phyloP scores from a whole-genome alignment of 306 rosid genomes.

The Mimosa bimucronata region DNA sequence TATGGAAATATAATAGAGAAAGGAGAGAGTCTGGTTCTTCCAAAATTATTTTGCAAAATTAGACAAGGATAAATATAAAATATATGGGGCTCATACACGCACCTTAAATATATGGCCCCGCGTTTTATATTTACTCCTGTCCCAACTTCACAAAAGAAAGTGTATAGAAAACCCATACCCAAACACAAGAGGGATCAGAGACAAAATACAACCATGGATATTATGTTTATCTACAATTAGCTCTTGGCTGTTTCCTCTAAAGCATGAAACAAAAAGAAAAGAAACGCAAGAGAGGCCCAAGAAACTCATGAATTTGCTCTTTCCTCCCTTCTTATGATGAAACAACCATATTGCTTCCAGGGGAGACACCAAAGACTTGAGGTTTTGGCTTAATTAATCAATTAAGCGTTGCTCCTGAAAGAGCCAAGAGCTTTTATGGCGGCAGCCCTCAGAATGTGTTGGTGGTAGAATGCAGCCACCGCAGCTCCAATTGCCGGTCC shows the following conservation, averaged over 20 bases:
- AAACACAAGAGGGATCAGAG: conserved; percentile 29
- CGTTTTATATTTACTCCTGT: background rate
- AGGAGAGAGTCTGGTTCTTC: background rate
- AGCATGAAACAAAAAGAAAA: background rate
- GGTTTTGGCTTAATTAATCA: background rate
- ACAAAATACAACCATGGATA: conserved; percentile 47
- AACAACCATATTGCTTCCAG: conserved; percentile 38
- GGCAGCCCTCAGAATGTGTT: conserved; percentile 72
- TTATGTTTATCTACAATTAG: conserved; percentile 61
- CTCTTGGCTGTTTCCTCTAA: conserved; percentile 30
- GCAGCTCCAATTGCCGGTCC: conserved; percentile 92
- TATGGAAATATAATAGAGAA: no score
- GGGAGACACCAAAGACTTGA: conserved; percentile 10
- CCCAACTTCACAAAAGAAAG: background rate
- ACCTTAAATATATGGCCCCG: background rate
- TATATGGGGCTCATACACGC: background rate
- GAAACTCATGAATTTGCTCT: conserved; percentile 34
- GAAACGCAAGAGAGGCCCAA: background rate
- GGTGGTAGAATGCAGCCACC: conserved; percentile 85
- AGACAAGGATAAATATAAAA: background rate
- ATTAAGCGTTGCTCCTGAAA: conserved; percentile 90
- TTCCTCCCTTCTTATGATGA: conserved; percentile 2
- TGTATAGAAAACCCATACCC: background rate
- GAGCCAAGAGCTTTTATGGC: conserved; percentile 96
- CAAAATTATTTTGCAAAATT: background rate